Percentiles rank a stretch among this genome's conserved stretches.
Evolutionary conservation across 2,329 filamentous ascomycete species (phyloP).

Genomic region (Neofusicoccum sp.): DNA sequence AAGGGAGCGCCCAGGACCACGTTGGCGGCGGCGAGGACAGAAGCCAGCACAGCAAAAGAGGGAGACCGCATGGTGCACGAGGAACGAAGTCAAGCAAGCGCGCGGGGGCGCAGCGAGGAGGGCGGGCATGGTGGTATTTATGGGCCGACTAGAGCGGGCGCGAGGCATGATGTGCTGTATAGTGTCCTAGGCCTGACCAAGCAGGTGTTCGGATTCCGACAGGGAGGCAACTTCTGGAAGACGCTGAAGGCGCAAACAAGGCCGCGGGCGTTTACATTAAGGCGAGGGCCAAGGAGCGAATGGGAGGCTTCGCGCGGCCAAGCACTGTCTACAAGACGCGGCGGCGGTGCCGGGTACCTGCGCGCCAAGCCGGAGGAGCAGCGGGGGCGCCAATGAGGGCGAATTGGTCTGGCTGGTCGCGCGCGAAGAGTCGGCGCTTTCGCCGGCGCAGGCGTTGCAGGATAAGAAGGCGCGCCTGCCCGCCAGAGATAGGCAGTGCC

Average conservation of each 20-base stretch:
- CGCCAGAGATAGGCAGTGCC: background rate
- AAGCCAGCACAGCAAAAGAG: slow-evolving; percentile 21
- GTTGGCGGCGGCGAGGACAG: slow-evolving; percentile 19
- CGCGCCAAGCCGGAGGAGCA: slow-evolving; percentile 21
- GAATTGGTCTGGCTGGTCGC: background rate
- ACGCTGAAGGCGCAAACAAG: background rate
- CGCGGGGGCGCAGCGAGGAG: background rate
- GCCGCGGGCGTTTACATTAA: background rate
- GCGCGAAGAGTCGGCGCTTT: background rate
- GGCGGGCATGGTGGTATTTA: background rate
- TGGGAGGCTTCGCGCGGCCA: background rate
- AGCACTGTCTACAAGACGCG: too few relatives aligned
- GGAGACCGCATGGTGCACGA: slow-evolving; percentile 21
- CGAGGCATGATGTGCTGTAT: background rate
- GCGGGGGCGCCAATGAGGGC: slow-evolving; percentile 24
- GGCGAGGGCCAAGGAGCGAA: slow-evolving; percentile 3
- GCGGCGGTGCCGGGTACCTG: slow-evolving; percentile 22
- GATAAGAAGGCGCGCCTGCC: background rate
- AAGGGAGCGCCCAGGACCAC: slow-evolving; percentile 22
- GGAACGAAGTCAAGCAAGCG: background rate
- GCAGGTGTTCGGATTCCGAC: slow-evolving; percentile 1
- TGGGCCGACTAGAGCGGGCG: background rate
- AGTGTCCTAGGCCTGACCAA: slow-evolving; percentile 8
- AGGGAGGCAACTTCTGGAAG: slow-evolving; percentile 10
- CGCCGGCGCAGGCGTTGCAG: slow-evolving; percentile 1